Evolutionary conservation across 2,329 filamentous ascomycete species (phyloP), one percentile per base, ranked within the genome.

Genomic region (Triangularia setosa): DNA sequence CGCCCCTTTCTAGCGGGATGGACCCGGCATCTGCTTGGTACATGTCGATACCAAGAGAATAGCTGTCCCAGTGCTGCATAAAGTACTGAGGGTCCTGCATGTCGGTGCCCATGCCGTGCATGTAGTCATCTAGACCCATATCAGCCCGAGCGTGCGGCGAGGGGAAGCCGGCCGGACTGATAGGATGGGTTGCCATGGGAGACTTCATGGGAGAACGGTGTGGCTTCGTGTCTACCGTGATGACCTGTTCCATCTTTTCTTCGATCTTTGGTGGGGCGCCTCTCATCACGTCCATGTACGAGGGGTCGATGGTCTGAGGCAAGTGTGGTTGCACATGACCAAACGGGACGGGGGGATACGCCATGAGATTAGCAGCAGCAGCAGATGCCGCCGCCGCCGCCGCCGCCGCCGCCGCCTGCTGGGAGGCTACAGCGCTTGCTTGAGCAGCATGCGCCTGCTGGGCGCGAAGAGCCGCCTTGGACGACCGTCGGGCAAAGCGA

Each of bases 401-500:
- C 11, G 30, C 30, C 4, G 9, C 30, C 11, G 30, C 40, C 40
- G 69, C 68, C n/a, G 67, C 72, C 44, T 71, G 75, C 57, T 75
- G 73, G 0, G 76, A 73, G 14, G 74, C 74, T 18, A 27, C 27
- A 12, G 14, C 25, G 27, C 62, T 77, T 35, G 76, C 77, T 62
- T 81, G 79, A 3, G 80, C 79, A 78, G 21, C 81, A 33, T 62
- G 76, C 33, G 76, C 77, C 62, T 81, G 79, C 3, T 79, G 78
- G 1, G 77, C 78, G 18, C 81, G 75, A 12, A 78, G 70, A 1
- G 79, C 79, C 2, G 77, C 78, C 69, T 84, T 84, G 27, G 80
- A 80, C 1, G 82, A 81, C 30, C 83, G 76, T 24, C 83, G 76
- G 1, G 83, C 82, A 71, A 80, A 84, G 14, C 83, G 76, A 1